Percentiles rank a stretch among this genome's conserved stretches.
Evolutionary conservation across 2,329 filamentous ascomycete species (phyloP).

Genomic region (Aspergillus thermomutatus): DNA sequence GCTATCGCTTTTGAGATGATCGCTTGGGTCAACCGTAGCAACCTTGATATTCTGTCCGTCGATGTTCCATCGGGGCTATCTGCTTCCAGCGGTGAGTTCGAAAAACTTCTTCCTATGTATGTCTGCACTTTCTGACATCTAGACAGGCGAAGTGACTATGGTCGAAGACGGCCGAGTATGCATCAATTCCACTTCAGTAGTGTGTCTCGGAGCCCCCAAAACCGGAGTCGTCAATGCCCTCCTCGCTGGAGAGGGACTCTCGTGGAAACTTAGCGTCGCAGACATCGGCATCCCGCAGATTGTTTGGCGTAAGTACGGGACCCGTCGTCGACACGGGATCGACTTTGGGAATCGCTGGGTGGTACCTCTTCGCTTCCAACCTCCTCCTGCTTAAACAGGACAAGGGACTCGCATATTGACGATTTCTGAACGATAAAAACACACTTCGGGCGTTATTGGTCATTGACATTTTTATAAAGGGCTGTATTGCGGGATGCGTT

Average conservation of each 20-base stretch:
- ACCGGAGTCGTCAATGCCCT: slow-evolving; percentile 77
- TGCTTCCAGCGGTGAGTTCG: slow-evolving; percentile 67
- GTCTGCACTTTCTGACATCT: slow-evolving; percentile 11
- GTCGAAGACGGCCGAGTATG: slow-evolving; percentile 75
- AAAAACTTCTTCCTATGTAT: slow-evolving; percentile 42
- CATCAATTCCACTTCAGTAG: slow-evolving; percentile 75
- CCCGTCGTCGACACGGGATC: slow-evolving; percentile 75
- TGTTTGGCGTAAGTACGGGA: slow-evolving; percentile 81
- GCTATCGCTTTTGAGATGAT: slow-evolving; percentile 84
- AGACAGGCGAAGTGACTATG: slow-evolving; percentile 50
- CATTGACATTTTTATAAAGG: background rate
- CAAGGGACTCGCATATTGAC: background rate
- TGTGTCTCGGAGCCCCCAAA: slow-evolving; percentile 83
- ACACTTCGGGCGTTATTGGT: slow-evolving; percentile 8
- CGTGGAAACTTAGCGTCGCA: slow-evolving; percentile 76
- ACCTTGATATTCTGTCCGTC: slow-evolving; percentile 78
- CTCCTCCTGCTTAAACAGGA: slow-evolving; percentile 22
- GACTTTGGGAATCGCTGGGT: slow-evolving; percentile 89
- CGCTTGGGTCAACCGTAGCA: slow-evolving; percentile 87
- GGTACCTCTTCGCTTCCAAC: slow-evolving; percentile 59
- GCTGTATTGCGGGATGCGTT: background rate
- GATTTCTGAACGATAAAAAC: slow-evolving; percentile 13
- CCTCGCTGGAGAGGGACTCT: slow-evolving; percentile 53
- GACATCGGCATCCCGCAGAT: slow-evolving; percentile 82
- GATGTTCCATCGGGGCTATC: slow-evolving; percentile 89